Percentiles rank a stretch among this genome's conserved stretches.
These are phyloP conservation scores for Thelonectria blattea DNA, from an alignment of 2,329 filamentous ascomycete species.

Conservation along the genomic window DNA sequence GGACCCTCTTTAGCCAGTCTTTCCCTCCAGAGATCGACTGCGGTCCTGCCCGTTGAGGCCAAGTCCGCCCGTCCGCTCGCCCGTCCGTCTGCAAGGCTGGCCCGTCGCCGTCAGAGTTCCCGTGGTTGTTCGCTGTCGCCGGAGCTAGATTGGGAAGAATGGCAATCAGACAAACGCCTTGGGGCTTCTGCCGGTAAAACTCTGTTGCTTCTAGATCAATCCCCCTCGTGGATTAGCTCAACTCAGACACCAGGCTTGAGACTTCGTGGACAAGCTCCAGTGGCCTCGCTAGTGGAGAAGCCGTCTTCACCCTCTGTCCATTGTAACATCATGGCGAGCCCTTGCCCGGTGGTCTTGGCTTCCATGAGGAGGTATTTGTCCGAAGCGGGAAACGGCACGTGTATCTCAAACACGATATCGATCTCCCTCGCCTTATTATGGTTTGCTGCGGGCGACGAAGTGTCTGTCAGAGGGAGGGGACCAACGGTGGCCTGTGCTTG, in stretches of 20 bases:
- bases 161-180: slow-evolving; percentile 9
- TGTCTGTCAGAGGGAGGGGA: neutral
- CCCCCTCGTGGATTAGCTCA: slow-evolving; percentile 13
- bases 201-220: slow-evolving; percentile 22
- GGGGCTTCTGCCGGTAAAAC: slow-evolving; percentile 16
- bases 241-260: slow-evolving; percentile 4
- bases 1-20: slow-evolving; percentile 10
- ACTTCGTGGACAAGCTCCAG: neutral
- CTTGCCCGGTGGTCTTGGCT: slow-evolving; percentile 3
- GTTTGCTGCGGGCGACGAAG: neutral
- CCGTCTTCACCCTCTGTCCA: slow-evolving; percentile 1
- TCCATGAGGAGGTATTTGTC: neutral
- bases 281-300: neutral
- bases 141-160: slow-evolving; percentile 21
- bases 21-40: slow-evolving; percentile 18
- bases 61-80: slow-evolving; percentile 22
- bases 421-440: neutral
- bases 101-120: neutral
- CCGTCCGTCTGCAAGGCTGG: slow-evolving; percentile 27
- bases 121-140: slow-evolving; percentile 20
- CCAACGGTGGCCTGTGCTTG: neutral
- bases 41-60: slow-evolving; percentile 18
- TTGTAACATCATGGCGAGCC: slow-evolving; percentile 5
- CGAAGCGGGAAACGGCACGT: neutral
- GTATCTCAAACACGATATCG: neutral